Base-by-base conservation (phyloP, 176 grass and related monocot genomes). In the Chrysopogon serrulatus region DNA sequence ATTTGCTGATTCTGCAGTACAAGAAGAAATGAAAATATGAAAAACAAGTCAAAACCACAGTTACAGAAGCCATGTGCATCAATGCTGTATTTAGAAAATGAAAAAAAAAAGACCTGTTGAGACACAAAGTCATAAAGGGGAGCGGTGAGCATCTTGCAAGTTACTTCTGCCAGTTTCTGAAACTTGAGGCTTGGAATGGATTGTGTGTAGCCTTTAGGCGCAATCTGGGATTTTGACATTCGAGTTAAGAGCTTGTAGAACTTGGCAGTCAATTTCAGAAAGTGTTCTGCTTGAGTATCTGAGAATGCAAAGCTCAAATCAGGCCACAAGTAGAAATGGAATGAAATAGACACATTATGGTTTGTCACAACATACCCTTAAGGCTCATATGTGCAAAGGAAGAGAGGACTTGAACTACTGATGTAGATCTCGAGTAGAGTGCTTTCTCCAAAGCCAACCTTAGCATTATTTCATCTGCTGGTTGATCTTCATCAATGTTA, bases 161-260 rank as follows among this genome's bases (percentile, higher is more conserved):
- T 91, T 49, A 82, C 83, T 94, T 98, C 95, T 51, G 84, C 84
- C 73, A 98, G 80, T 80, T 91, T 94, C 88, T 98, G 92, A 86
- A 94, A 98, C 31, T 94, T 91, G 41, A 67, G 54, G 86, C 79
- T 59, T 28, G 90, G 92, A 78, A 94, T 83, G 47, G 61, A 60
- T 79, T 92, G 90, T 76, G 71, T 84, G 36, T 39, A 89, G 32
- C 92, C 92, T 79, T 98, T 98, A 18, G 88, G 90, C 79, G 88
- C 88, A 76, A 98, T 91, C 81, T 91, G 88, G 65, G 88, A 88
- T 76, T 94, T 98, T 44, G 95, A 51, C 66, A 94, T 86, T 47
- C 72, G 87, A 73, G 74, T 87, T 85, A 98, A 83, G 68, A 94
- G 78, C 87, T 92, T 98, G 92, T 98, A 94, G 78, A 98, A 91